A percentile compares a stretch with the other conserved stretches of the same genome.
Conservation (phyloP, 176 grass and related monocot species). For the Typha latifolia region DNA sequence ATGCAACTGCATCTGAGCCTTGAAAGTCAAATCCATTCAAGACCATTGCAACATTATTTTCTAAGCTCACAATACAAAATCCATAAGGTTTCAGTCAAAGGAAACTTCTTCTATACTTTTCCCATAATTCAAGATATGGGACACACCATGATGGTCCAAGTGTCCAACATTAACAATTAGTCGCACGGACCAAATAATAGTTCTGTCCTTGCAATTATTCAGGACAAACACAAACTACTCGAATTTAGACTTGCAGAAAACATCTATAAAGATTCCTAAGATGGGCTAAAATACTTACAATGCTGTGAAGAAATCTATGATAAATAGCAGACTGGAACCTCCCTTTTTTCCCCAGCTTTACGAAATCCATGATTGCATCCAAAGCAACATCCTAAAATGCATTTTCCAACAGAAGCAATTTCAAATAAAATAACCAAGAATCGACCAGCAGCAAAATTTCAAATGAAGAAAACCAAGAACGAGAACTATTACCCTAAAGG, state of each 20-base stretch:
- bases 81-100: too few relatives aligned
- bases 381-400: conserved; percentile 63
- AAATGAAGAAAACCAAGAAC: not conserved
- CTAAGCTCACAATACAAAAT: too few relatives aligned
- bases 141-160: too few relatives aligned
- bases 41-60: too few relatives aligned
- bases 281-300: conserved; percentile 30
- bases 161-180: too few relatives aligned
- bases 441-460: not conserved
- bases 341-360: conserved; percentile 77
- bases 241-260: not conserved
- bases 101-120: too few relatives aligned
- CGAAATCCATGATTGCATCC: conserved; percentile 85
- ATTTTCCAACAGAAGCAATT: not conserved
- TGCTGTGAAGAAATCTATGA: conserved; percentile 50
- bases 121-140: too few relatives aligned
- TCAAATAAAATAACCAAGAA: not conserved
- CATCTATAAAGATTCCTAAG: not conserved
- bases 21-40: too few relatives aligned
- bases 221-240: too few relatives aligned
- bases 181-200: too few relatives aligned
- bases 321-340: conserved; percentile 64
- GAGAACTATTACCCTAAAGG: conserved; percentile 36
- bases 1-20: too few relatives aligned
- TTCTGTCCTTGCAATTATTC: too few relatives aligned